Evolutionary conservation across 306 rosid genomes (phyloP), one percentile per base, ranked within the genome.

Genomic region (Nissolia schottii): DNA sequence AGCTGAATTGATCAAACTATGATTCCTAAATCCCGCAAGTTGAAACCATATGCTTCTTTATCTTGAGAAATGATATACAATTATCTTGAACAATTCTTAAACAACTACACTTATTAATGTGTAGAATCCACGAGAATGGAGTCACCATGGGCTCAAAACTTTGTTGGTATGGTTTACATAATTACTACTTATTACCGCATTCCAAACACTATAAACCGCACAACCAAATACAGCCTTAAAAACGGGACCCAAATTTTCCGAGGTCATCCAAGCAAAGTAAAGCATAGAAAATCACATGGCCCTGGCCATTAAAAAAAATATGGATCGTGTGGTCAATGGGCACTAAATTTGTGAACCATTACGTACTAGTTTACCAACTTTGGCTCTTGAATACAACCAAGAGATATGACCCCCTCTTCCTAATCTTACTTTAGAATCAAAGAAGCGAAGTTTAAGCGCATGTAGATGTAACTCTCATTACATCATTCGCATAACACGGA

Each of bases 371-470:
- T 2, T 32, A 55, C 70, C 3, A 41, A 56, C 25, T 57, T 49
- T 23, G 80, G 58, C 82, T 58, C 77, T 82, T 73, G 53, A 73
- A 37, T 41, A 34, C 62, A 43, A 32, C 69, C 74, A 67, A 77
- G 58, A 54, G 85, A 31, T 41, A 72, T 19, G 38, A 53, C 31
- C 25, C 3, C 74, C 22, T 4, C 14, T 27, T 70, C 35, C 64
- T 40, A 1, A 20, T 28, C 64, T 28, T 24, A 34, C 29, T 54
- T 37, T 14, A 5, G 6, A n/a, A 6, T 14, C 24, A 50, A 16
- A 6, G 22, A 53, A 23, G 14, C 62, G 61, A 28, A 62, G 49
- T 25, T 8, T 13, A 56, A 18, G 3, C 14, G 53, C 70, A 37
- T 13, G 53, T 65, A 37, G 27, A 11, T 64, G 65, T 48, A 15